These are phyloP conservation scores for Malus hybrid DNA, from an alignment of 331 rosid genomes.

Conservation along the genomic window DNA sequence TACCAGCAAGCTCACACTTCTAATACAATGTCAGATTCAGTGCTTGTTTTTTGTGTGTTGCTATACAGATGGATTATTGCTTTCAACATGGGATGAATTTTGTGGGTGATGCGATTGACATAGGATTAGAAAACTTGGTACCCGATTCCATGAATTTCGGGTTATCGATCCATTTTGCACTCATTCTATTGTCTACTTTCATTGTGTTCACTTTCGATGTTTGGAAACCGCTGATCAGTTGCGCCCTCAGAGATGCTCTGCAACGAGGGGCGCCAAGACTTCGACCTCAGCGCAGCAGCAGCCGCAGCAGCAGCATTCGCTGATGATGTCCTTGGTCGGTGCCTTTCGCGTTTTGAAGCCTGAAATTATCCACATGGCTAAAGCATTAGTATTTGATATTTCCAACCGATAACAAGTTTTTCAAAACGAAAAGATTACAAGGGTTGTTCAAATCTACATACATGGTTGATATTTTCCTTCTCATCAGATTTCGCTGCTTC, in stretches of 20 bases:
- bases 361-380: slow-evolving; percentile 15
- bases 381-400: background rate
- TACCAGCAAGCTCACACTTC: background rate
- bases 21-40: slow-evolving; percentile 23
- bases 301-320: background rate
- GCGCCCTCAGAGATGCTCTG: slow-evolving; percentile 84
- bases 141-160: slow-evolving; percentile 21
- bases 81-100: slow-evolving; percentile 29
- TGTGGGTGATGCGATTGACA: slow-evolving; percentile 22
- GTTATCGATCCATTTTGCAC: slow-evolving; percentile 18
- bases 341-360: slow-evolving; percentile 57
- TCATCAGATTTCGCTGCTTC: slow-evolving; percentile 31
- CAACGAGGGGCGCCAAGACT: slow-evolving; percentile 86
- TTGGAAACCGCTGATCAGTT: slow-evolving; percentile 22
- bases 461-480: slow-evolving; percentile 46
- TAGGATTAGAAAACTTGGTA: slow-evolving; percentile 34
- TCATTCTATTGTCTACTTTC: slow-evolving; percentile 14
- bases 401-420: background rate
- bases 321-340: slow-evolving; percentile 35
- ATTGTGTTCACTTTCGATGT: background rate
- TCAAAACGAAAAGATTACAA: background rate
- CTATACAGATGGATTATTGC: slow-evolving; percentile 33
- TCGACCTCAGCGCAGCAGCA: slow-evolving; percentile 35
- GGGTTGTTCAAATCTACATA: slow-evolving; percentile 2
- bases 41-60: slow-evolving; percentile 16